Percentiles rank a stretch among this genome's conserved stretches.
phyloP scores from a whole-genome alignment of 768 basidiomycete species.

The Rhodosporidiobolus odoratus region DNA sequence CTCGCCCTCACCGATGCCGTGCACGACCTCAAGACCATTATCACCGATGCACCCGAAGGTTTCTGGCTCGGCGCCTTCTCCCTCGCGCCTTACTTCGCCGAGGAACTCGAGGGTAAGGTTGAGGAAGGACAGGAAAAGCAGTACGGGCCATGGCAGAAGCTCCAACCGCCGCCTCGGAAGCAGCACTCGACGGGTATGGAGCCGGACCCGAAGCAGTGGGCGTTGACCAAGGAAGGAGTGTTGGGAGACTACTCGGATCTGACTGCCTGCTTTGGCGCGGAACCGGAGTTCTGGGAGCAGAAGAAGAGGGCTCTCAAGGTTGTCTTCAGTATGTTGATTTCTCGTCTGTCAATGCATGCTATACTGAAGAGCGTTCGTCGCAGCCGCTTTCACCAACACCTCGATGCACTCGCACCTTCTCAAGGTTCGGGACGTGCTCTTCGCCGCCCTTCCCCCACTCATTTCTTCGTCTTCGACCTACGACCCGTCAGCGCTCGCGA shows the following conservation, averaged over 20 bases:
- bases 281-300: conserved; percentile 31
- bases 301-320: conserved; percentile 47
- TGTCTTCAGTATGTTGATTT: conserved; percentile 45
- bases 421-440: conserved; percentile 47
- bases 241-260: conserved; percentile 50
- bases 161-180: conserved; percentile 39
- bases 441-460: conserved; percentile 35
- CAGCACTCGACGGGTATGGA: conserved; percentile 43
- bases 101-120: conserved; percentile 35
- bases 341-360: too few relatives aligned
- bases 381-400: conserved; percentile 49
- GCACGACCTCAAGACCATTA: conserved; percentile 46
- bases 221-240: conserved; percentile 34
- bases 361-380: background rate
- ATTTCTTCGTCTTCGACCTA: conserved; percentile 29
- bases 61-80: conserved; percentile 52
- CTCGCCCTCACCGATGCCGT: conserved; percentile 29
- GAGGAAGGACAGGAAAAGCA: conserved; percentile 31
- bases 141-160: conserved; percentile 40
- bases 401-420: conserved; percentile 48
- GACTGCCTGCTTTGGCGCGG: conserved; percentile 46
- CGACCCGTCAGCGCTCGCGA: conserved; percentile 39
- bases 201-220: conserved; percentile 40
- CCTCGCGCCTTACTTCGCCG: conserved; percentile 38
- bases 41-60: conserved; percentile 49